Percentiles rank a stretch among this genome's conserved stretches.
These are phyloP conservation scores for Botrytis sinoallii DNA, from an alignment of 2,329 filamentous ascomycete genomes.

Conservation along the genomic window DNA sequence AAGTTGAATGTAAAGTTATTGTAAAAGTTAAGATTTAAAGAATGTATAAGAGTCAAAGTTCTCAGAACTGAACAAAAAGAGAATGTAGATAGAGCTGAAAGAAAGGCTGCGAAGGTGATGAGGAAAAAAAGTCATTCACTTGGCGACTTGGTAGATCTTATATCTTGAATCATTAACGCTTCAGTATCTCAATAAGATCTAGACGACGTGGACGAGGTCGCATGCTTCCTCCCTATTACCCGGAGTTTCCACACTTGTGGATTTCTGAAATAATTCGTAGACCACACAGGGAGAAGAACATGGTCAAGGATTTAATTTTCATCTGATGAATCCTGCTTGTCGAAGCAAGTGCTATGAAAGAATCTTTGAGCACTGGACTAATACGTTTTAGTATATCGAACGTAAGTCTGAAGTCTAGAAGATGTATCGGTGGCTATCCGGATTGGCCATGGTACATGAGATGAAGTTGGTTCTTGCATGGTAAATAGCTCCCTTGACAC, in stretches of 20 bases:
- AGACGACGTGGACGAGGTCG: conserved; percentile 20
- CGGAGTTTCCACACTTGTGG: neutral
- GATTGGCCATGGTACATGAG: neutral
- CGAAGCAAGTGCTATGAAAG: neutral
- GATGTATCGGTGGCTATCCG: neutral
- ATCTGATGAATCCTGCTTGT: neutral
- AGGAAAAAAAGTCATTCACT: conserved; percentile 23
- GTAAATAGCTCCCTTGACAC: neutral
- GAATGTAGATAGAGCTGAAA: conserved; percentile 34
- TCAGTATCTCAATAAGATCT: conserved; percentile 15
- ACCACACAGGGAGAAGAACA: neutral
- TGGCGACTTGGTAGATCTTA: conserved; percentile 25
- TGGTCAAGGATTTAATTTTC: neutral
- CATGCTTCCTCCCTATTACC: neutral
- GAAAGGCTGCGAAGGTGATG: conserved; percentile 34
- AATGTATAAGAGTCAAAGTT: conserved; percentile 36
- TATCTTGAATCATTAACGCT: conserved; percentile 27
- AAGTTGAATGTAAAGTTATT: conserved; percentile 23
- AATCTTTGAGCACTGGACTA: neutral
- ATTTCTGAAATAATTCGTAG: neutral
- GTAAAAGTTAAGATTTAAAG: conserved; percentile 26
- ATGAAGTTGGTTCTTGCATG: neutral
- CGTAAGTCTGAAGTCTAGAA: neutral
- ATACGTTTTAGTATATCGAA: neutral
- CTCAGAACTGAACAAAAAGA: conserved; percentile 36